These are phyloP conservation scores for Nannochloris sp. DNA, from an alignment of 139 green algal species.

Conservation along the genomic window DNA sequence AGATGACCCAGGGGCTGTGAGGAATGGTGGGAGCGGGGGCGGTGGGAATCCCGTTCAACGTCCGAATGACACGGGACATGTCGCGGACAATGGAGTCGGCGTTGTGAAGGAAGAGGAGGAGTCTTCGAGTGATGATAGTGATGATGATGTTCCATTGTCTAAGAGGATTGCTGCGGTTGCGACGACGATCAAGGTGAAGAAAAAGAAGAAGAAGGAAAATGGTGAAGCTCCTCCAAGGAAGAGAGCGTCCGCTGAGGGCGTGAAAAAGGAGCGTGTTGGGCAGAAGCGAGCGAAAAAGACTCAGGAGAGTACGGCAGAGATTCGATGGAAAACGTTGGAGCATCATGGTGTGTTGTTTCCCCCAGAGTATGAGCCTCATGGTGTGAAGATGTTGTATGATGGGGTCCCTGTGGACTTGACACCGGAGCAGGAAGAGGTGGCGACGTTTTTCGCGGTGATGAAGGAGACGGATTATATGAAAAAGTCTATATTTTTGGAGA, in stretches of 20 bases:
- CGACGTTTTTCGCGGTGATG: constrained; percentile 95
- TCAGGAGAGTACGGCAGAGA: constrained; percentile 14
- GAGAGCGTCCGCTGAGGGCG: background rate
- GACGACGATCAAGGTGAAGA: background rate
- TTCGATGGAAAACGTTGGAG: constrained; percentile 81
- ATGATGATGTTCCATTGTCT: constrained; percentile 33
- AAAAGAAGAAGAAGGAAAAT: background rate
- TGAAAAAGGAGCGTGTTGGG: constrained; percentile 4
- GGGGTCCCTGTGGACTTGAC: constrained; percentile 81
- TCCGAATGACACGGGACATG: constrained; percentile 19
- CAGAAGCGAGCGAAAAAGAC: constrained; percentile 9
- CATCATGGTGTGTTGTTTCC: constrained; percentile 95
- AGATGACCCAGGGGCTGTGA: background rate
- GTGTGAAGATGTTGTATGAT: constrained; percentile 89
- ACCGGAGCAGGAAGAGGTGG: constrained; percentile 76
- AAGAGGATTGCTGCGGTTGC: background rate
- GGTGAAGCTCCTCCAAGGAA: no score
- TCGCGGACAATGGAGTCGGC: background rate
- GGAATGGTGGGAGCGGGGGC: background rate
- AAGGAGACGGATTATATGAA: constrained; percentile 92
- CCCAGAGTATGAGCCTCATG: constrained; percentile 82
- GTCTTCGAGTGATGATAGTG: constrained; percentile 19
- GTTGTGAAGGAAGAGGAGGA: constrained; percentile 8
- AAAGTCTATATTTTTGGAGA: constrained; percentile 82
- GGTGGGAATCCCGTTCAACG: background rate